These are phyloP conservation scores for Paracoccidioides brasiliensis DNA, from an alignment of 2,329 filamentous ascomycete species.

Conservation along the genomic window DNA sequence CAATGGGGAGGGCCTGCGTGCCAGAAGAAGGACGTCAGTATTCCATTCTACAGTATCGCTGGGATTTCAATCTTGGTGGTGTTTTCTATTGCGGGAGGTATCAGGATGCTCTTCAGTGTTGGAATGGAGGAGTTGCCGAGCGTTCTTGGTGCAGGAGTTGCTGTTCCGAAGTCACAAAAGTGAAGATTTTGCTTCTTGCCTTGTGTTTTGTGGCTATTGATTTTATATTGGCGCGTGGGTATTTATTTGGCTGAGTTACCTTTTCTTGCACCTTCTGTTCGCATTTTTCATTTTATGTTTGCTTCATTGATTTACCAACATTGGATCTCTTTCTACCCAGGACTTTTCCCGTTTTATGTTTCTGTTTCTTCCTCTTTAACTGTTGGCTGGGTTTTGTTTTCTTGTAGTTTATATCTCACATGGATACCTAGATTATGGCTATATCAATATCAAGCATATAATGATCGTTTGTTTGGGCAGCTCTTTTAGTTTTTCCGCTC, in stretches of 20 bases:
- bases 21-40: constrained; percentile 81
- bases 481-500: too few relatives aligned
- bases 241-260: neutral
- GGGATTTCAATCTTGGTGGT: constrained; percentile 60
- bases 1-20: constrained; percentile 79
- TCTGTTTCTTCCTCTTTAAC: neutral
- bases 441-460: neutral
- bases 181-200: constrained; percentile 9
- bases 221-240: neutral
- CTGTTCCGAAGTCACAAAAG: constrained; percentile 45
- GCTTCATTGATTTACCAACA: neutral
- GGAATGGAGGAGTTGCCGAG: constrained; percentile 80
- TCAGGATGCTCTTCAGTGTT: constrained; percentile 69
- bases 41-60: constrained; percentile 75
- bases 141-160: constrained; percentile 91
- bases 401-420: neutral
- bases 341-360: neutral
- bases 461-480: neutral
- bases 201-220: neutral
- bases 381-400: neutral
- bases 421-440: neutral
- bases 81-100: constrained; percentile 52
- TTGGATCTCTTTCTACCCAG: neutral
- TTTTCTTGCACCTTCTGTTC: neutral
- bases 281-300: neutral